Percentiles rank a stretch among this genome's conserved stretches.
Evolutionary conservation across 352 stramenopile species (phyloP).

Genomic region (Pythium periplocum): DNA sequence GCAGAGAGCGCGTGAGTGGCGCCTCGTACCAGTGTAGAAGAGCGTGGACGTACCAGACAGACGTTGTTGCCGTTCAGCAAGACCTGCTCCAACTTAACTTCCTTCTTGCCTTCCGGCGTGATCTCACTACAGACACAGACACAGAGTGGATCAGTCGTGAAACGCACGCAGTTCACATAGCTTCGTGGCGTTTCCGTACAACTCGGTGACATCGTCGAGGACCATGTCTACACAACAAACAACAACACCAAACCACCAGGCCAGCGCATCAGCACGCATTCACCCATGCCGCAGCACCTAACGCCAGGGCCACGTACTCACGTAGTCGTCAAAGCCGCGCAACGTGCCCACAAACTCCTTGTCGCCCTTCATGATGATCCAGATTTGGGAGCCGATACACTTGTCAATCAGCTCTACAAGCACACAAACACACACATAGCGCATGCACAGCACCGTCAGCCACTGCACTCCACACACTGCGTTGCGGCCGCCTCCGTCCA

Average conservation of each 20-base stretch:
- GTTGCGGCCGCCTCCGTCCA: background rate
- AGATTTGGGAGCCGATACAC: slow-evolving; percentile 97
- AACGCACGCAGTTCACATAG: background rate
- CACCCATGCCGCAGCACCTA: background rate
- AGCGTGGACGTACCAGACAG: slow-evolving; percentile 62
- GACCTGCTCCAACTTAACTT: slow-evolving; percentile 91
- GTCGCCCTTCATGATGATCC: slow-evolving; percentile 99
- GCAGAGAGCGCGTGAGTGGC: background rate
- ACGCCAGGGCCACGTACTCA: slow-evolving; percentile 73
- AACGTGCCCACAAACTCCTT: slow-evolving; percentile 95
- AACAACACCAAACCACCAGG: background rate
- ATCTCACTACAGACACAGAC: slow-evolving; percentile 49
- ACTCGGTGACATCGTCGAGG: slow-evolving; percentile 94
- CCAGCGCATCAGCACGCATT: background rate
- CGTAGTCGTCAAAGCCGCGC: slow-evolving; percentile 95
- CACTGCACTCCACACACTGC: background rate
- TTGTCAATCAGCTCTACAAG: slow-evolving; percentile 97
- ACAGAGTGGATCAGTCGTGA: background rate
- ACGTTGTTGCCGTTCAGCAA: slow-evolving; percentile 99
- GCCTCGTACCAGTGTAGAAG: background rate
- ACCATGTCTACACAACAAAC: slow-evolving; percentile 69
- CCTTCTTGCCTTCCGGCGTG: slow-evolving; percentile 81
- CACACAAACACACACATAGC: background rate
- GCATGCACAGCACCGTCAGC: background rate
- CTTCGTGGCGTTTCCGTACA: slow-evolving; percentile 39